Evolutionary conservation across 306 rosid genomes (phyloP).

Genomic region (Sphenostylis stenocarpa): DNA sequence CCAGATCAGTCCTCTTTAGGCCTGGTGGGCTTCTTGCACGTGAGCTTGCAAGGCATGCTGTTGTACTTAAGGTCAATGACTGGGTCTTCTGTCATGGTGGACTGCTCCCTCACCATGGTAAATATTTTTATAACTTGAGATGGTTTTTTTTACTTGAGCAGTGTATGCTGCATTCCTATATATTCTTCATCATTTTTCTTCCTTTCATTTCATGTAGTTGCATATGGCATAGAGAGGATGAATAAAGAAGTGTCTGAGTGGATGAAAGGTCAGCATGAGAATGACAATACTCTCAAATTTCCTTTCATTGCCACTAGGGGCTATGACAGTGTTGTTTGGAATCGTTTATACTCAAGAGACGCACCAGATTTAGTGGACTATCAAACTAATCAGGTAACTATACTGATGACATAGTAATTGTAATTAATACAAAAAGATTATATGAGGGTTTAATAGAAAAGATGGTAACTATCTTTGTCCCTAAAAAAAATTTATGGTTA

Average conservation of each 20-base stretch:
- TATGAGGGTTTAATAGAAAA: neutral
- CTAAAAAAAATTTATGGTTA: neutral
- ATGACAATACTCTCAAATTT: conserved; percentile 33
- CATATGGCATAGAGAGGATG: conserved; percentile 79
- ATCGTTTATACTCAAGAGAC: conserved; percentile 90
- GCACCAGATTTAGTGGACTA: conserved; percentile 54
- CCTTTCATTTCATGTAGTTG: conserved; percentile 52
- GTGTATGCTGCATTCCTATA: neutral
- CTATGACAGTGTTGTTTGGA: conserved; percentile 95
- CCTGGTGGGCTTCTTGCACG: conserved; percentile 85
- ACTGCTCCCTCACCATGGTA: conserved; percentile 99
- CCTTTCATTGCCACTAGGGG: conserved; percentile 94
- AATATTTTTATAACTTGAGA: conserved; percentile 25
- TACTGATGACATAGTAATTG: conserved; percentile 1
- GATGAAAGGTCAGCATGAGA: conserved; percentile 71
- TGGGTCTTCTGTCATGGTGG: conserved; percentile 99
- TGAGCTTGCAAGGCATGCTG: conserved; percentile 74
- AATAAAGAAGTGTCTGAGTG: conserved; percentile 86
- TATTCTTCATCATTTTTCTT: conserved; percentile 13
- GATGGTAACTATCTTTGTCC: neutral
- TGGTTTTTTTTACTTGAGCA: neutral
- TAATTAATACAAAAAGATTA: conserved; percentile 12
- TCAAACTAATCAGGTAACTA: conserved; percentile 64
- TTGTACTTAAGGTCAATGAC: conserved; percentile 90
- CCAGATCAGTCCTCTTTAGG: conserved; percentile 81